A percentile compares a stretch with the other conserved stretches of the same genome.
phyloP scores from a whole-genome alignment of 2,329 filamentous ascomycete genomes.

The Teratosphaeria viscida region DNA sequence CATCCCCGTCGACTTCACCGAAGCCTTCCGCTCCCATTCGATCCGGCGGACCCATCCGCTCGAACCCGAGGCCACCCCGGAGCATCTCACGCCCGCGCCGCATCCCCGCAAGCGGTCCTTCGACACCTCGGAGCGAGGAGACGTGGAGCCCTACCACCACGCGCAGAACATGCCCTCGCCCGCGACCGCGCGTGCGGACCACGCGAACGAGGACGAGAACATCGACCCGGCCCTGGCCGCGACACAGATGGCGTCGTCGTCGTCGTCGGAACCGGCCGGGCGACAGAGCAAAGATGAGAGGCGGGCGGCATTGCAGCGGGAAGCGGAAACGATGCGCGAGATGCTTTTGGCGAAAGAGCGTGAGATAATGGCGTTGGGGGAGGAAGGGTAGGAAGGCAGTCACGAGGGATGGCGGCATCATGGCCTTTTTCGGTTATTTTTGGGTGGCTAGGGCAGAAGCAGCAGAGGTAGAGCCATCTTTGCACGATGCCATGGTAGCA shows the following conservation, averaged over 20 bases:
- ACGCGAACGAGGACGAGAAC: slow-evolving; percentile 13
- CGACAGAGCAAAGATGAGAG: slow-evolving; percentile 47
- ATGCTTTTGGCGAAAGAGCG: slow-evolving; percentile 63
- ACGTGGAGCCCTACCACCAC: slow-evolving; percentile 10
- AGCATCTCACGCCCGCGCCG: slow-evolving; percentile 6
- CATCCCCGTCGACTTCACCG: slow-evolving; percentile 29
- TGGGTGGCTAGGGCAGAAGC: background rate
- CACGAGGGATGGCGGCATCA: background rate
- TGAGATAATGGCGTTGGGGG: slow-evolving; percentile 46
- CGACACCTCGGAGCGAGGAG: slow-evolving; percentile 32
- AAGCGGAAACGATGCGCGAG: slow-evolving; percentile 67
- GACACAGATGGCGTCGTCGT: slow-evolving; percentile 6
- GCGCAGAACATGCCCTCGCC: slow-evolving; percentile 11
- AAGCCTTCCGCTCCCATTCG: slow-evolving; percentile 14
- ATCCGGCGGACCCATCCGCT: background rate
- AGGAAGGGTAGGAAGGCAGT: slow-evolving; percentile 5
- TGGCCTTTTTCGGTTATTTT: background rate
- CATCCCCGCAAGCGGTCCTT: slow-evolving; percentile 54
- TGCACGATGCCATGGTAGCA: background rate
- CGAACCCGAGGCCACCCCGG: background rate
- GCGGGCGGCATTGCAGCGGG: slow-evolving; percentile 55
- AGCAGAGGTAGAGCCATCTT: background rate
- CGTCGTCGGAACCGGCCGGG: slow-evolving; percentile 5
- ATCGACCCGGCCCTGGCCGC: slow-evolving; percentile 29
- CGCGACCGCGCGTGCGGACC: background rate